phyloP scores from a whole-genome alignment of 2,329 filamentous ascomycete species.

The Calonectria pauciramosa region DNA sequence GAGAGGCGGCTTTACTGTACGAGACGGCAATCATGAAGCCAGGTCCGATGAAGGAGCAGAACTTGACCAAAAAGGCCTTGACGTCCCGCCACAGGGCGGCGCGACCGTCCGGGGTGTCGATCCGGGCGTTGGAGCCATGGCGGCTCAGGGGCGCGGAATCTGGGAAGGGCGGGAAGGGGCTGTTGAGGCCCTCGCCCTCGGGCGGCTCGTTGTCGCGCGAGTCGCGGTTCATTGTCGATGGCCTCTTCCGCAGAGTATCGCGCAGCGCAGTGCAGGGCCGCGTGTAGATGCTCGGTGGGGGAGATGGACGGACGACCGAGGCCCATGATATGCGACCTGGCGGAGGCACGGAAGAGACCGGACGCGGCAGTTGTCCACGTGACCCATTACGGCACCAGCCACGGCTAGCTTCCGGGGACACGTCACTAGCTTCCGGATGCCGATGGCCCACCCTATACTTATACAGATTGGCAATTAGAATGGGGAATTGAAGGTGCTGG shows the following conservation, averaged over 20 bases:
- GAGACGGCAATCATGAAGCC: conserved; percentile 75
- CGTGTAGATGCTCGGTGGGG: background rate
- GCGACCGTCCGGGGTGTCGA: conserved; percentile 1
- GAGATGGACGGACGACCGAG: background rate
- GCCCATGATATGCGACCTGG: background rate
- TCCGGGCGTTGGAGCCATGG: conserved; percentile 24
- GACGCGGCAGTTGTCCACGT: background rate
- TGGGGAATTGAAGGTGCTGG: background rate
- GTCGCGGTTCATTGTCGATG: conserved; percentile 29
- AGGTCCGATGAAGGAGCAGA: conserved; percentile 70
- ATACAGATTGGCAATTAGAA: background rate
- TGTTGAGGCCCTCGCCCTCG: conserved; percentile 30
- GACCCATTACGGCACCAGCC: background rate
- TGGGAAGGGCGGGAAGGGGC: conserved; percentile 23
- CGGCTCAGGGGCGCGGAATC: conserved; percentile 28
- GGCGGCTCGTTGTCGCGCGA: conserved; percentile 30
- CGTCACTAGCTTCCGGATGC: background rate
- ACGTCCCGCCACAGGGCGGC: conserved; percentile 23
- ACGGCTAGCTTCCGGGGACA: background rate
- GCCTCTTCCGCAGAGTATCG: background rate
- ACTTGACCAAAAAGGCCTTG: conserved; percentile 37
- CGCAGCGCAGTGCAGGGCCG: background rate
- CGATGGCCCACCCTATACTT: background rate
- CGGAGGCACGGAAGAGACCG: background rate
- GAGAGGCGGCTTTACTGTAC: conserved; percentile 59